Conservation (phyloP, 1,284 basidiomycete species). For the Anthracocystis walkeri region DNA sequence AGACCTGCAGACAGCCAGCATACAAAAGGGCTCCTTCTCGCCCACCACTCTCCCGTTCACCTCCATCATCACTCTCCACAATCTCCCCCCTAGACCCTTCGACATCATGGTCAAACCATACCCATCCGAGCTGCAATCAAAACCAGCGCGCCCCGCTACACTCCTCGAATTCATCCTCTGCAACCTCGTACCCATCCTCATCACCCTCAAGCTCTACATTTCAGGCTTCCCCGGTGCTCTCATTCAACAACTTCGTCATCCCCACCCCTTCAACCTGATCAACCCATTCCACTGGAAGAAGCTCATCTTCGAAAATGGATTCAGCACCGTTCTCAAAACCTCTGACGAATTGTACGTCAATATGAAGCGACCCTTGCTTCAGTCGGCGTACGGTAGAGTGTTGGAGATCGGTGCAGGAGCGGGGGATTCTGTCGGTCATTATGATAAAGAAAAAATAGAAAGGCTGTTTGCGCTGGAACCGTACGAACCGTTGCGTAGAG, state of each 20-base stretch:
- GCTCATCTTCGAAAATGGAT: constrained; percentile 42
- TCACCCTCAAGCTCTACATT: constrained; percentile 26
- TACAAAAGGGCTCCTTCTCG: not conserved
- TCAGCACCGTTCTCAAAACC: constrained; percentile 21
- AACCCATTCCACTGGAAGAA: constrained; percentile 47
- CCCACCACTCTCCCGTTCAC: too few relatives aligned
- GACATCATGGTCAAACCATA: constrained; percentile 17
- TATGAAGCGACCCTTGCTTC: constrained; percentile 38
- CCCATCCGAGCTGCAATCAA: constrained; percentile 30
- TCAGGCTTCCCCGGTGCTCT: constrained; percentile 40
- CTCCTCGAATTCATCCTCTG: constrained; percentile 20
- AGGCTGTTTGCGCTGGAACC: constrained; percentile 50
- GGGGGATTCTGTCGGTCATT: constrained; percentile 49
- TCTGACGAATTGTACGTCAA: constrained; percentile 28
- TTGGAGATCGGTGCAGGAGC: constrained; percentile 60
- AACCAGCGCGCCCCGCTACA: constrained; percentile 25
- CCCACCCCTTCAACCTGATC: constrained; percentile 26
- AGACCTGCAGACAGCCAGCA: not conserved
- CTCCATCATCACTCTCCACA: not conserved
- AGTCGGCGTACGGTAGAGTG: constrained; percentile 41
- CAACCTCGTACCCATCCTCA: constrained; percentile 24
- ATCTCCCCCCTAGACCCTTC: not conserved
- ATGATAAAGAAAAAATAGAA: constrained; percentile 42
- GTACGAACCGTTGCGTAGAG: constrained; percentile 36
- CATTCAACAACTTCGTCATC: constrained; percentile 31